A percentile compares a stretch with the other conserved stretches of the same genome.
These are phyloP conservation scores for Infundibulicybe gibba DNA, from an alignment of 768 basidiomycete genomes.

Conservation along the genomic window DNA sequence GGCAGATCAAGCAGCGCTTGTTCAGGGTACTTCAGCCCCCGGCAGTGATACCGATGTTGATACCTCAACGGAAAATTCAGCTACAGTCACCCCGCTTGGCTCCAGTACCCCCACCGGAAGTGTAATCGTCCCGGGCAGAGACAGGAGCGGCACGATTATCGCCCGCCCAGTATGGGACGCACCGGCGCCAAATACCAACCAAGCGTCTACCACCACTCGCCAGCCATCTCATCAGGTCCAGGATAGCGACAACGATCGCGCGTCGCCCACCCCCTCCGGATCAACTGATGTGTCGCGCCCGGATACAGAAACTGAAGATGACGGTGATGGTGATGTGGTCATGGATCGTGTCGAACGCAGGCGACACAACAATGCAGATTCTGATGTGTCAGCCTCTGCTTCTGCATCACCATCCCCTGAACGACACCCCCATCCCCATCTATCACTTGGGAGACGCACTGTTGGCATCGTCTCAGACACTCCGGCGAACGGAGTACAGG, in stretches of 20 bases:
- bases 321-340: conserved; percentile 63
- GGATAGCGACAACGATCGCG: conserved; percentile 5
- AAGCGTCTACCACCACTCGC: conserved; percentile 15
- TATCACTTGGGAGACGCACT: conserved; percentile 18
- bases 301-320: conserved; percentile 79
- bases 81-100: conserved; percentile 54
- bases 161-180: conserved; percentile 63
- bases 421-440: conserved; percentile 15
- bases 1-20: conserved; percentile 10
- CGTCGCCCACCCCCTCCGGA: conserved; percentile 32
- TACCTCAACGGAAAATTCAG: conserved; percentile 53
- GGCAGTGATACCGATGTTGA: conserved; percentile 53
- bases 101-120: conserved; percentile 58
- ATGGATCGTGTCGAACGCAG: conserved; percentile 20
- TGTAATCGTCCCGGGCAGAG: conserved; percentile 58
- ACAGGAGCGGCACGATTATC: conserved; percentile 74
- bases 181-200: conserved; percentile 11
- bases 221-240: conserved; percentile 1
- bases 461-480: conserved; percentile 41
- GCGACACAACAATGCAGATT: conserved; percentile 14
- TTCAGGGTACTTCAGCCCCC: conserved; percentile 22
- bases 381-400: conserved; percentile 18
- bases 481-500: conserved; percentile 18
- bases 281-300: conserved; percentile 49
- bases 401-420: conserved; percentile 30